Evolutionary conservation across 768 basidiomycete species (phyloP), one percentile per base, ranked within the genome.

Genomic region (Phaffia tasmanica): DNA sequence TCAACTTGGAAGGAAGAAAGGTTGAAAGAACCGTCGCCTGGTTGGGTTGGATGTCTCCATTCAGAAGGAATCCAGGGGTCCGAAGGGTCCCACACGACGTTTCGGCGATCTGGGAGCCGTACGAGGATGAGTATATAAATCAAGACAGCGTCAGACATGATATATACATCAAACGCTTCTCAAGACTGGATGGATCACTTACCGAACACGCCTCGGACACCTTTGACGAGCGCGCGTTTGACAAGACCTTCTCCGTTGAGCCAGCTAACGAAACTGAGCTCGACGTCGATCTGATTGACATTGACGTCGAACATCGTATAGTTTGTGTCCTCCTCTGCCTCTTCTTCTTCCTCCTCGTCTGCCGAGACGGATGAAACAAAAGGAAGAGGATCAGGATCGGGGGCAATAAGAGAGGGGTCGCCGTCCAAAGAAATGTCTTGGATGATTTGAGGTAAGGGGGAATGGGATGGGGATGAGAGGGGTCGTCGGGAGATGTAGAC

Each of bases 231-330:
- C 2, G 92, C 94, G 73, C 91, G 87, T 71, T 89, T 85, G 7
- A 99, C 80, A 23, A 99, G 78, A 0, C 95, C 95, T 75, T 91
- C 95, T 1, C 95, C 94, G 74, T 95, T 91, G 64, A 97, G 79
- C 95, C 95, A 99, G 63, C 86, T 81, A 77, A 85, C 83, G 8
- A 99, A 79, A 42, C 90, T 94, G 18, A 99, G 79, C 0, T 89
- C 91, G 19, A 99, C 93, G 70, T 98, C 95, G 58, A 99, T 87
- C 29, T 91, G 89, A 73, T 95, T 94, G 19, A 99, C 83, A 69
- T 84, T 89, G 69, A 99, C 76, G 75, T 98, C 93, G 71, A 94
- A 97, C 82, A 89, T 86, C 8, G 92, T 86, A 76, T 86, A 87
- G 74, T 90, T 88, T n/a, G 70, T 68, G 27, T 72, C 68, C 27